These are phyloP conservation scores for Ophiostoma tasmaniense DNA, from an alignment of 2,329 filamentous ascomycete genomes.

Conservation along the genomic window DNA sequence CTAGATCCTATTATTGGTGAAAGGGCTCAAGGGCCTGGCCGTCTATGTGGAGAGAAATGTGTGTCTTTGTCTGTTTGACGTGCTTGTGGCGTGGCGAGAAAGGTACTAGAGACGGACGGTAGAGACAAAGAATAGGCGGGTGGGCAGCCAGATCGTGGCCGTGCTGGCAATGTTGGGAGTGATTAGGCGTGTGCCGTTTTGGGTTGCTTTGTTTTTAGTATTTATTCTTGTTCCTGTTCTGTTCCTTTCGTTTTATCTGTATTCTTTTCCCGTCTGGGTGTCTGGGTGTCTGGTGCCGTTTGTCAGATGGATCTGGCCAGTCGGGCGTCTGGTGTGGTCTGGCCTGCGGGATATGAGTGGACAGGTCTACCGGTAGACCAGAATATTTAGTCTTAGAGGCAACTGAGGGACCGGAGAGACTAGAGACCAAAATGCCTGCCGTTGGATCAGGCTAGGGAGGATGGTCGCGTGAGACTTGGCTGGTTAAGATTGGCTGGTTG, in stretches of 20 bases:
- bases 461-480: constrained; percentile 23
- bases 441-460: constrained; percentile 1
- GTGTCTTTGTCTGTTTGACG: not conserved
- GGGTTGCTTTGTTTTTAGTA: not conserved
- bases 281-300: not conserved
- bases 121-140: not conserved
- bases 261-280: not conserved
- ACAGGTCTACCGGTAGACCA: constrained; percentile 8
- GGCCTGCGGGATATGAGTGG: not conserved
- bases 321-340: not conserved
- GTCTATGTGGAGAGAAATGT: not conserved
- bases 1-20: not conserved
- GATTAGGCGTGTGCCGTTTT: not conserved
- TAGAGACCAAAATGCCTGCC: not conserved
- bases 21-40: not conserved
- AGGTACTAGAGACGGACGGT: not conserved
- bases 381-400: not conserved
- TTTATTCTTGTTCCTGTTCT: not conserved
- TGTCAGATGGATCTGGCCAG: not conserved
- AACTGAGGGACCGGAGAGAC: not conserved
- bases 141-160: not conserved
- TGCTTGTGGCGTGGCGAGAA: not conserved
- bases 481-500: constrained; percentile 19
- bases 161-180: not conserved
- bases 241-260: not conserved